A percentile compares a stretch with the other conserved stretches of the same genome.
These are phyloP conservation scores for Phytophthora uliginosa DNA, from an alignment of 352 stramenopile genomes.

Conservation along the genomic window DNA sequence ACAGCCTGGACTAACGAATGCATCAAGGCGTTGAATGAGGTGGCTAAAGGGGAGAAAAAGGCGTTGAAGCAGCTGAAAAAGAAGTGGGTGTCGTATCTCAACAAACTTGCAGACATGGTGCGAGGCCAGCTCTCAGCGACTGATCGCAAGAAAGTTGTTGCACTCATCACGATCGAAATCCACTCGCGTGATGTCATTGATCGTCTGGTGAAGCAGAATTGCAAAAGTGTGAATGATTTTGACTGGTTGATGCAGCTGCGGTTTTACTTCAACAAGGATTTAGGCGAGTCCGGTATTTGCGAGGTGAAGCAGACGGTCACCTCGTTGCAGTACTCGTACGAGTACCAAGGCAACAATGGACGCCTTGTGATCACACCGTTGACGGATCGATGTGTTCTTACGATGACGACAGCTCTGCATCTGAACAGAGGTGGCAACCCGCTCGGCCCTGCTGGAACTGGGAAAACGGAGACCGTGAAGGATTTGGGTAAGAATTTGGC, in stretches of 20 bases:
- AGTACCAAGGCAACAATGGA: conserved; percentile 90
- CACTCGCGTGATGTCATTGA: conserved; percentile 97
- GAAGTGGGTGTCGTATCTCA: conserved; percentile 95
- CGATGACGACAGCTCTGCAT: conserved; percentile 94
- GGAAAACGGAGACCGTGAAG: conserved; percentile 97
- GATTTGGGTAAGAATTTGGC: conserved; percentile 95
- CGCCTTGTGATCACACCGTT: conserved; percentile 95
- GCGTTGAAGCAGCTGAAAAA: conserved; percentile 94
- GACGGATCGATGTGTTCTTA: conserved; percentile 94
- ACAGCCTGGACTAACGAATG: conserved; percentile 96
- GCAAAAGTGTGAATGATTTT: conserved; percentile 93
- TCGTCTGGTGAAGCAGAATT: conserved; percentile 95
- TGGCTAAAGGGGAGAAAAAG: conserved; percentile 93
- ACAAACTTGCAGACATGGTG: conserved; percentile 96
- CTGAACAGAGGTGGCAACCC: conserved; percentile 94
- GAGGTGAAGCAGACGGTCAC: conserved; percentile 91
- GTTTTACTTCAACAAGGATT: conserved; percentile 90
- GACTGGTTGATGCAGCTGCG: conserved; percentile 92
- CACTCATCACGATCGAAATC: conserved; percentile 98
- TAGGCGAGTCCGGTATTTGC: conserved; percentile 84
- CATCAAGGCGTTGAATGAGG: conserved; percentile 93
- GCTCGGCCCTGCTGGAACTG: conserved; percentile 92
- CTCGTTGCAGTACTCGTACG: conserved; percentile 88
- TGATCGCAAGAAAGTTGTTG: conserved; percentile 97
- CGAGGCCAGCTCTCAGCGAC: conserved; percentile 89